phyloP scores from a whole-genome alignment of 139 green algal genomes.

The Desmodesmus armatus region DNA sequence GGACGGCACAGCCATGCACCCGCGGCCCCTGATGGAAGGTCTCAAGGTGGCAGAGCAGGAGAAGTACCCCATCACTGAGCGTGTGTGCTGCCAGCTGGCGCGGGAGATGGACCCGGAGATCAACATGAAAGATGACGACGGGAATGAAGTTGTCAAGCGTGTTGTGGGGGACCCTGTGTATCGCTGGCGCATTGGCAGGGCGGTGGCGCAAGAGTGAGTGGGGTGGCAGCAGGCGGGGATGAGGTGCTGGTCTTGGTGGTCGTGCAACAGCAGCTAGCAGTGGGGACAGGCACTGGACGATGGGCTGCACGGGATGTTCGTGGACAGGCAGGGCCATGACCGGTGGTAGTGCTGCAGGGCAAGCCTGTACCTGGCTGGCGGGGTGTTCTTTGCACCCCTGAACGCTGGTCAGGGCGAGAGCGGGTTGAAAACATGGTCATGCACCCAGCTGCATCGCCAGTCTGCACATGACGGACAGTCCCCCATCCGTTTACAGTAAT shows the following conservation, averaged over 20 bases:
- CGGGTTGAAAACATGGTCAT: neutral
- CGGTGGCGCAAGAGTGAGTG: constrained; percentile 16
- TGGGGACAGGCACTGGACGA: neutral
- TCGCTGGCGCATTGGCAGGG: constrained; percentile 16
- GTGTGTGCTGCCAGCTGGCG: constrained; percentile 2
- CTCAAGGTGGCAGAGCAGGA: constrained; percentile 12
- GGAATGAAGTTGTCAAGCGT: neutral
- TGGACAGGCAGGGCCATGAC: neutral
- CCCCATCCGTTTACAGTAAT: no score
- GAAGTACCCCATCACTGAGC: neutral
- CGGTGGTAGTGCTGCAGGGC: neutral
- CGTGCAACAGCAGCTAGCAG: neutral
- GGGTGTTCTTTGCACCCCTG: no score
- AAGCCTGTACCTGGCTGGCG: no score
- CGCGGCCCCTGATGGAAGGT: constrained; percentile 8
- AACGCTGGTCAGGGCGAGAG: no score
- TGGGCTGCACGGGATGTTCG: neutral
- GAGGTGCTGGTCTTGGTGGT: neutral
- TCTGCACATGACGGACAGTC: neutral
- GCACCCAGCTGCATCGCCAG: neutral
- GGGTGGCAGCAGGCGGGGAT: neutral
- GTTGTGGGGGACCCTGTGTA: constrained; percentile 11
- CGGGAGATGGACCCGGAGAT: constrained; percentile 24
- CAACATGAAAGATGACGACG: no score
- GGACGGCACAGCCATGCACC: neutral